Evolutionary conservation across 2,329 filamentous ascomycete species (phyloP).

Genomic region (Xylaria sp.): DNA sequence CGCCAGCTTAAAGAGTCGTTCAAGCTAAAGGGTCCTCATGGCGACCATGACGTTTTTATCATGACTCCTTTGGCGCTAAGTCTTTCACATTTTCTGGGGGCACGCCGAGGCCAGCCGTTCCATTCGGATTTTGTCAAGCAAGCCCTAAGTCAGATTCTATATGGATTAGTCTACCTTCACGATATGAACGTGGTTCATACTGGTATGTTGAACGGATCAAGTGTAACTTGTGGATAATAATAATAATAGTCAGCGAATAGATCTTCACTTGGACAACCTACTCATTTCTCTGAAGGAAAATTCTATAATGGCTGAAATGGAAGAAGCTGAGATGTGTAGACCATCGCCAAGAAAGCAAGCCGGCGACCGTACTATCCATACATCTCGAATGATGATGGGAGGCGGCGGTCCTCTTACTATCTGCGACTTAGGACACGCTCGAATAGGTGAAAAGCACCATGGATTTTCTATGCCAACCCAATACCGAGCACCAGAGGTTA

Average conservation of each 20-base stretch:
- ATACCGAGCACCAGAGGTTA: conserved; percentile 17
- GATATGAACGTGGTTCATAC: conserved; percentile 7
- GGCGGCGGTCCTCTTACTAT: conserved; percentile 9
- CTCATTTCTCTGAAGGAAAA: neutral
- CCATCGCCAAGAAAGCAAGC: conserved; percentile 10
- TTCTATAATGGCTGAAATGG: conserved; percentile 2
- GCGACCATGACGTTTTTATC: conserved; percentile 13
- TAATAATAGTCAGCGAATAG: neutral
- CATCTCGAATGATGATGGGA: conserved; percentile 3
- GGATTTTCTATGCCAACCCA: conserved; percentile 4
- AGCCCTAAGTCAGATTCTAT: conserved; percentile 5
- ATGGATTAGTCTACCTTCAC: conserved; percentile 6
- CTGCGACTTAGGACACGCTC: conserved; percentile 9
- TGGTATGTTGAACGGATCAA: conserved; percentile 1
- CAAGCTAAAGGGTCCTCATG: conserved; percentile 5
- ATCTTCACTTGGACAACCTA: conserved; percentile 12
- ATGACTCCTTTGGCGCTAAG: conserved; percentile 8
- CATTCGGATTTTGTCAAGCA: neutral
- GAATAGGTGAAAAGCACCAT: conserved; percentile 10
- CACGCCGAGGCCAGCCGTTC: neutral
- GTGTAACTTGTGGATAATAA: neutral
- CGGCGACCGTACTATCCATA: conserved; percentile 5
- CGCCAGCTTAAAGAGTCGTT: conserved; percentile 10
- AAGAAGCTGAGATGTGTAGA: conserved; percentile 5
- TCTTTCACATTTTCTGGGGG: conserved; percentile 1